phyloP scores from a whole-genome alignment of 345 rosid species.

The Brassica cretica region DNA sequence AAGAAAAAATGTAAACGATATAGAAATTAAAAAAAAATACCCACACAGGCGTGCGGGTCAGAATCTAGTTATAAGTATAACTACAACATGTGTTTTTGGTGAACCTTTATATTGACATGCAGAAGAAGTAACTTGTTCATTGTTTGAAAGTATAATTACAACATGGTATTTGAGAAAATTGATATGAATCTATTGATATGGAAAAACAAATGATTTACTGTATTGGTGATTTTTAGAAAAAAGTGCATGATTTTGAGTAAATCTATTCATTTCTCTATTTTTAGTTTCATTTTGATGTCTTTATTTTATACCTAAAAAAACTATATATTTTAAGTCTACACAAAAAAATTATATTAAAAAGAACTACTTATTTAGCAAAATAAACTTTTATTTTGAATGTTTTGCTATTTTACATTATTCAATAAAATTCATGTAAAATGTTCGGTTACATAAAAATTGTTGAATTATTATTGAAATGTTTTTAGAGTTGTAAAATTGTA shows the following conservation, averaged over 20 bases:
- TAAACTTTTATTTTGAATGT: background rate
- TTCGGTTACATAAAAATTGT: background rate
- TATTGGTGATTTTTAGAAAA: background rate
- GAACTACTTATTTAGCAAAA: too few relatives aligned
- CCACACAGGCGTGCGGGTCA: too few relatives aligned
- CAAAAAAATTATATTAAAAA: background rate
- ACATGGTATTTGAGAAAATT: background rate
- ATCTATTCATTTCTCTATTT: background rate
- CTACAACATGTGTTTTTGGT: too few relatives aligned
- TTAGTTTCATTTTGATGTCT: background rate
- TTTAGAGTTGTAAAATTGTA: too few relatives aligned
- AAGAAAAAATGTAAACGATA: too few relatives aligned
- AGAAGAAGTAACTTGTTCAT: too few relatives aligned
- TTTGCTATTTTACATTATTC: background rate
- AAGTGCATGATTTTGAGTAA: background rate
- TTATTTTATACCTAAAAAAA: background rate
- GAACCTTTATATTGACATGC: too few relatives aligned
- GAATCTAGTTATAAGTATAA: too few relatives aligned
- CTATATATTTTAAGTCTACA: background rate
- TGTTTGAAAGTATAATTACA: background rate
- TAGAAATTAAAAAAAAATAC: too few relatives aligned
- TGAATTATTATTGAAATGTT: background rate
- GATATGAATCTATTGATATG: background rate
- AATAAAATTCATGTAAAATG: background rate
- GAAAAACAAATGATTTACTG: background rate